These are phyloP conservation scores for Harringtonia aguacate DNA, from an alignment of 2,329 filamentous ascomycete genomes.

Conservation along the genomic window DNA sequence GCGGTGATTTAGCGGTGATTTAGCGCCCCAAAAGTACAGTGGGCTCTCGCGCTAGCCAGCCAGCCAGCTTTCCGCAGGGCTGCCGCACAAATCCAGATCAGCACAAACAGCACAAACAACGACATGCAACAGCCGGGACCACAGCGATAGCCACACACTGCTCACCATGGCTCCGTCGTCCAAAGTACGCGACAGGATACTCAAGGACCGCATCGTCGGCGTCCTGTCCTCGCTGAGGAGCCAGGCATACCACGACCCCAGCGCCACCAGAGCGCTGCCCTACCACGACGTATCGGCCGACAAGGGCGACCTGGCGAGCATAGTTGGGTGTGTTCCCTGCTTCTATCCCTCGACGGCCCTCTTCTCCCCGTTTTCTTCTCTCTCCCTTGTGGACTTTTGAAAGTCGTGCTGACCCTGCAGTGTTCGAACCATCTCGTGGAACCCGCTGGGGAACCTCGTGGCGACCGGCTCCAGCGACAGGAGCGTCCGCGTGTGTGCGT, in stretches of 20 bases:
- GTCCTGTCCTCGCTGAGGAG: conserved; percentile 60
- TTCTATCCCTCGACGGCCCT: too few species aligned
- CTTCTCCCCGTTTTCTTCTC: background rate
- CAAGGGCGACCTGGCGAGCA: background rate
- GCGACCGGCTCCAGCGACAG: conserved; percentile 68
- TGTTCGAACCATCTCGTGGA: conserved; percentile 79
- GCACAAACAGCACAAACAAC: too few species aligned
- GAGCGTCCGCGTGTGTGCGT: conserved; percentile 61
- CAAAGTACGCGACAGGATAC: conserved; percentile 37
- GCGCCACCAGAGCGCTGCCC: conserved; percentile 18
- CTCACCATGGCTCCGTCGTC: conserved; percentile 19
- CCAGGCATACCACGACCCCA: conserved; percentile 58
- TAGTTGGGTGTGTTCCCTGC: conserved; percentile 6
- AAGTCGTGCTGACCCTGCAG: conserved; percentile 34
- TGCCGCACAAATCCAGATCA: too few species aligned
- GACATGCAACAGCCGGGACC: too few species aligned
- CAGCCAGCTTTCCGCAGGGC: too few species aligned
- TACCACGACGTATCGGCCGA: conserved; percentile 9
- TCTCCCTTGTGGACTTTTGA: too few species aligned
- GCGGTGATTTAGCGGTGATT: too few species aligned
- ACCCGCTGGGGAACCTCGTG: conserved; percentile 70
- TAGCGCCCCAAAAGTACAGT: too few species aligned
- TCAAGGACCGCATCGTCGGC: conserved; percentile 58
- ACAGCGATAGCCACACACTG: too few species aligned
- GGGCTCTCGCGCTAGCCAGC: too few species aligned